Percentiles rank a stretch among this genome's conserved stretches.
Conservation (phyloP, 768 basidiomycete species). For the Suillus plorans region DNA sequence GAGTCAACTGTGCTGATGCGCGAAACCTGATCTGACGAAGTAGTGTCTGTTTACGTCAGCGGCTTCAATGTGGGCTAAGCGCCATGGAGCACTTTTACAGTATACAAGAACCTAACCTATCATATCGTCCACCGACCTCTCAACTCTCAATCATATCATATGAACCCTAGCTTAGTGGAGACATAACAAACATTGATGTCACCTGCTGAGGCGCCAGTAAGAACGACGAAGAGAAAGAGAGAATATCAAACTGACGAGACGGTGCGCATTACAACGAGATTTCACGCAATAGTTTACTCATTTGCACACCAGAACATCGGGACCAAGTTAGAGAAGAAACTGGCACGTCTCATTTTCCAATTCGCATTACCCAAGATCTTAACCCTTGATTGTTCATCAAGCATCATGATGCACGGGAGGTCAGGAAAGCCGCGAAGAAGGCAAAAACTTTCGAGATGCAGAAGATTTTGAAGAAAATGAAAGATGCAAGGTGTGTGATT, state of each 20-base stretch:
- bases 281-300: slow-evolving; percentile 1
- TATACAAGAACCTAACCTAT: neutral
- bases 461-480: slow-evolving; percentile 81
- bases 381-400: slow-evolving; percentile 31
- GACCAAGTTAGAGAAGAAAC: slow-evolving; percentile 49
- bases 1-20: slow-evolving; percentile 14
- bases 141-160: neutral
- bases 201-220: slow-evolving; percentile 7
- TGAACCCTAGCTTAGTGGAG: neutral
- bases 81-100: neutral
- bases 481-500: slow-evolving; percentile 54
- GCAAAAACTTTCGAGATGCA: slow-evolving; percentile 79
- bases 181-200: slow-evolving; percentile 4
- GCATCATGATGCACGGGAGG: slow-evolving; percentile 75
- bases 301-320: slow-evolving; percentile 27
- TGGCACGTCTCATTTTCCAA: slow-evolving; percentile 41
- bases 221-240: slow-evolving; percentile 46
- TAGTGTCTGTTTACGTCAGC: slow-evolving; percentile 2
- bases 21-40: slow-evolving; percentile 13
- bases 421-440: slow-evolving; percentile 76
- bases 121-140: neutral
- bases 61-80: neutral
- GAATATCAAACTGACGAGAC: slow-evolving; percentile 29
- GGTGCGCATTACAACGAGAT: slow-evolving; percentile 18
- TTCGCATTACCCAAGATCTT: slow-evolving; percentile 8